Conservation (phyloP, 495 filamentous ascomycete species). For the Monascus purpureus region DNA sequence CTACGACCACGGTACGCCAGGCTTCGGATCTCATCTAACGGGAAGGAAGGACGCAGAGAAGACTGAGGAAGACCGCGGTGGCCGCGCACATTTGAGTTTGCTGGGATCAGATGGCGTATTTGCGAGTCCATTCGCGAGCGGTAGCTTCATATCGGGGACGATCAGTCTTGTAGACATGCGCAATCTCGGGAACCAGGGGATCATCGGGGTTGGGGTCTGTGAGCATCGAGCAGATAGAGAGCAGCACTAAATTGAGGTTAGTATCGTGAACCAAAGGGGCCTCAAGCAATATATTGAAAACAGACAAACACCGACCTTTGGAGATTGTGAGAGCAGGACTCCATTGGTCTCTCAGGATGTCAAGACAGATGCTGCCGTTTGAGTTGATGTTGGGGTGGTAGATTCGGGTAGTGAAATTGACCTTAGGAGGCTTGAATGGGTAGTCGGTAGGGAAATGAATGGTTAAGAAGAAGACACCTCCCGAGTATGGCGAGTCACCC, state of each 20-base stretch:
- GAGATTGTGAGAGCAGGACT: slow-evolving; percentile 97
- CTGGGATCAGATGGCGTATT: slow-evolving; percentile 69
- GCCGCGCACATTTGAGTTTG: slow-evolving; percentile 13
- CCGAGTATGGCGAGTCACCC: slow-evolving; percentile 91
- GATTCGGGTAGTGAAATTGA: slow-evolving; percentile 99
- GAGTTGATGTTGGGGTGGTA: slow-evolving; percentile 99
- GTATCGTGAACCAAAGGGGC: slow-evolving; percentile 1
- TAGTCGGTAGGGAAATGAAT: slow-evolving; percentile 99
- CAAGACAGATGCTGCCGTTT: slow-evolving; percentile 96
- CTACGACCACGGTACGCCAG: slow-evolving; percentile 36
- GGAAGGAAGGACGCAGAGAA: slow-evolving; percentile 21
- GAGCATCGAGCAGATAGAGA: slow-evolving; percentile 99
- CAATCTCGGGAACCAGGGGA: slow-evolving; percentile 94
- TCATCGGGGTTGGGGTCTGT: slow-evolving; percentile 99
- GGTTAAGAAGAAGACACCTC: slow-evolving; percentile 94
- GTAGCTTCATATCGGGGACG: slow-evolving; percentile 88
- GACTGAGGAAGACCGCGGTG: slow-evolving; percentile 15
- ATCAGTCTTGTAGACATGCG: slow-evolving; percentile 99
- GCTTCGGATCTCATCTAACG: slow-evolving; percentile 32
- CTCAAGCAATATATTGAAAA: too few relatives aligned
- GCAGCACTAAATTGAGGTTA: slow-evolving; percentile 50
- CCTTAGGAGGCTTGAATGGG: slow-evolving; percentile 99
- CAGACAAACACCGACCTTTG: slow-evolving; percentile 63
- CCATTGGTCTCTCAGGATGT: slow-evolving; percentile 98
- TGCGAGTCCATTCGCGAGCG: slow-evolving; percentile 95